A percentile compares a stretch with the other conserved stretches of the same genome.
These are phyloP conservation scores for Crithidia acanthocephali DNA, from an alignment of 208 protist genomes.

Conservation along the genomic window DNA sequence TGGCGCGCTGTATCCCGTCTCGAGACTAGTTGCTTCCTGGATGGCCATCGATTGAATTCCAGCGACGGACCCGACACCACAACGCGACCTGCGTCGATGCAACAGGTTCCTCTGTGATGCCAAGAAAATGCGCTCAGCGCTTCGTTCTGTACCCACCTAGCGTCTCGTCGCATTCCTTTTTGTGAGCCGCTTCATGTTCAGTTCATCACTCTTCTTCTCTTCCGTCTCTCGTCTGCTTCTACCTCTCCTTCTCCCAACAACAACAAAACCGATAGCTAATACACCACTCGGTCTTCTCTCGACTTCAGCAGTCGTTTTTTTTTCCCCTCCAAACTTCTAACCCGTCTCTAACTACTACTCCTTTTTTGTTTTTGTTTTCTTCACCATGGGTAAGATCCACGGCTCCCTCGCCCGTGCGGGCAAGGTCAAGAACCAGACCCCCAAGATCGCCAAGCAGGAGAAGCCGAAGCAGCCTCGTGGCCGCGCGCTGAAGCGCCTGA, in stretches of 20 bases:
- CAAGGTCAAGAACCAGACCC: constrained; percentile 99
- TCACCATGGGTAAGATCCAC: constrained; percentile 97
- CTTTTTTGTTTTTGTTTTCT: constrained; percentile 2
- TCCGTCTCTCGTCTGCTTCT: background rate
- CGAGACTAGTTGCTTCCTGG: too few species aligned
- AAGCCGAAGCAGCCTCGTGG: constrained; percentile 95
- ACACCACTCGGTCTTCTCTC: background rate
- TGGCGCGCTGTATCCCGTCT: too few species aligned
- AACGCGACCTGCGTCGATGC: too few species aligned
- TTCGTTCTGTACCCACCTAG: too few species aligned
- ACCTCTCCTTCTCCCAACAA: background rate
- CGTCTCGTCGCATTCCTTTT: background rate
- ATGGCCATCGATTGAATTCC: too few species aligned
- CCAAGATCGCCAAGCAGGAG: constrained; percentile 96
- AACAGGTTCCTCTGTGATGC: too few species aligned
- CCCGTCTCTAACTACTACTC: background rate
- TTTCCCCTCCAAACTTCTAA: background rate
- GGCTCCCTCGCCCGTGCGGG: constrained; percentile 98
- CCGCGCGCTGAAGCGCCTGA: constrained; percentile 97
- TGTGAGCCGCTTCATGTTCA: background rate
- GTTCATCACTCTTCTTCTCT: background rate
- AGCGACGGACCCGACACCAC: too few species aligned
- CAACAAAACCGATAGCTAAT: background rate
- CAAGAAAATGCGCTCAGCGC: too few species aligned
- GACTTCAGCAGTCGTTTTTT: background rate